A percentile compares a stretch with the other conserved stretches of the same genome.
Conservation (phyloP, 352 stramenopile genomes). For the Phytophthora fragariaefolia region DNA sequence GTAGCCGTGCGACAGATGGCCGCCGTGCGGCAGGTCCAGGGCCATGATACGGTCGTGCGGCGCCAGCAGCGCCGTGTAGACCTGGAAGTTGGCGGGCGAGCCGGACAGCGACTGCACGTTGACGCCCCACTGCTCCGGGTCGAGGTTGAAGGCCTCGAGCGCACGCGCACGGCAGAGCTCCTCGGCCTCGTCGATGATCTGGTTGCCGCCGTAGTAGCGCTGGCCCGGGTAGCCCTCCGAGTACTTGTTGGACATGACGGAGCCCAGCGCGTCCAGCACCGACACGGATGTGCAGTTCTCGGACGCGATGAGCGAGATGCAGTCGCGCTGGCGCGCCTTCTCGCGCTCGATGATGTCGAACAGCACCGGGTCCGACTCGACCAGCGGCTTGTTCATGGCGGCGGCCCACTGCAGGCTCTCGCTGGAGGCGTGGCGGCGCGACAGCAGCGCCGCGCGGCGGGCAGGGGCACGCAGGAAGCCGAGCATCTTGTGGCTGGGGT, state of each 20-base stretch:
- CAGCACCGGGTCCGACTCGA: constrained; percentile 92
- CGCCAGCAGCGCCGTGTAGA: constrained; percentile 98
- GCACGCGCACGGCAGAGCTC: constrained; percentile 97
- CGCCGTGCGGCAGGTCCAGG: constrained; percentile 98
- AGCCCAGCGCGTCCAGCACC: constrained; percentile 98
- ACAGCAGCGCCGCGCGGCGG: constrained; percentile 23
- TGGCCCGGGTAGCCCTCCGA: constrained; percentile 97
- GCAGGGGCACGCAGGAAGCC: constrained; percentile 31
- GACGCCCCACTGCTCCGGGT: constrained; percentile 96
- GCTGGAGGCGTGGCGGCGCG: constrained; percentile 54
- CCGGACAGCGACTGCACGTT: constrained; percentile 98
- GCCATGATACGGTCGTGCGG: constrained; percentile 99
- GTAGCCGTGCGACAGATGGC: constrained; percentile 99
- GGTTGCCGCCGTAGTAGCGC: constrained; percentile 98
- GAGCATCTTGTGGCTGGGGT: constrained; percentile 30
- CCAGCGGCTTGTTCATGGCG: constrained; percentile 90
- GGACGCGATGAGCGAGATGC: constrained; percentile 98
- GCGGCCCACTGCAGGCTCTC: constrained; percentile 75
- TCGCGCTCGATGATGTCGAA: constrained; percentile 97
- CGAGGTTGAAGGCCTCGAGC: constrained; percentile 97
- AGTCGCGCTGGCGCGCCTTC: constrained; percentile 98
- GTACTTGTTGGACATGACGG: constrained; percentile 99
- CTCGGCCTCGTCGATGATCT: constrained; percentile 99
- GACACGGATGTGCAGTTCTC: constrained; percentile 99
- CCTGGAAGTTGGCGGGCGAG: constrained; percentile 99